A percentile compares a stretch with the other conserved stretches of the same genome.
Conservation (phyloP, 441 rosid species). For the Pelargonium citronellum region DNA sequence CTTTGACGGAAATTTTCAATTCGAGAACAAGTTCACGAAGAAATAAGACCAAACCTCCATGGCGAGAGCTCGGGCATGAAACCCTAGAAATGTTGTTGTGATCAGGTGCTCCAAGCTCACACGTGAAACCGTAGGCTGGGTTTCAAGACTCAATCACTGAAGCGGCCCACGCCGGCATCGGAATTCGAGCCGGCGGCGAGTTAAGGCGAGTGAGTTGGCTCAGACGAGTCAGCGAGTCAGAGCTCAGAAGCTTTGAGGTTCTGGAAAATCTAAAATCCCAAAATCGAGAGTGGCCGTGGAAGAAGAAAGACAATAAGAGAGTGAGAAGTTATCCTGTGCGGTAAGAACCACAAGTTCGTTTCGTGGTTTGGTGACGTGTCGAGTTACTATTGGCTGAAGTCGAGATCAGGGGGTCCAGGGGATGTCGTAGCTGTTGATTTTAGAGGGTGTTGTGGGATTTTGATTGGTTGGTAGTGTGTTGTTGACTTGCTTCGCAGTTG, state of each 20-base stretch:
- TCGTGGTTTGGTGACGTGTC: background rate
- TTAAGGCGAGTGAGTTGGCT: background rate
- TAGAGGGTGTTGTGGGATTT: too few relatives aligned
- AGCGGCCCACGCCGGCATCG: constrained; percentile 35
- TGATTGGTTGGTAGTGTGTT: background rate
- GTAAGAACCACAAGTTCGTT: background rate
- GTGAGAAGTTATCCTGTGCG: background rate
- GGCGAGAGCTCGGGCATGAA: constrained; percentile 9
- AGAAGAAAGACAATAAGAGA: background rate
- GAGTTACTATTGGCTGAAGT: background rate
- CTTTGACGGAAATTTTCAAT: background rate
- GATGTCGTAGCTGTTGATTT: too few relatives aligned
- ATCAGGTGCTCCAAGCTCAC: background rate
- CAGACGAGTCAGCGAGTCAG: background rate
- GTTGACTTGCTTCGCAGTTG: background rate
- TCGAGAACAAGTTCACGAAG: background rate
- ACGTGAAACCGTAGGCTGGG: background rate
- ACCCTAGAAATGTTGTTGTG: constrained; percentile 16
- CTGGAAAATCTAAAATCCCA: background rate
- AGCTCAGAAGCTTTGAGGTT: constrained; percentile 6
- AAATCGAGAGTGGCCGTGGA: background rate
- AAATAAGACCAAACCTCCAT: constrained; percentile 8
- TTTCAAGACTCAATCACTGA: constrained; percentile 26
- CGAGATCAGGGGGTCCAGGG: background rate
- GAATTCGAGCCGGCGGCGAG: constrained; percentile 10